These are phyloP conservation scores for Acaromyces ingoldii DNA, from an alignment of 1,284 basidiomycete species.

Conservation along the genomic window DNA sequence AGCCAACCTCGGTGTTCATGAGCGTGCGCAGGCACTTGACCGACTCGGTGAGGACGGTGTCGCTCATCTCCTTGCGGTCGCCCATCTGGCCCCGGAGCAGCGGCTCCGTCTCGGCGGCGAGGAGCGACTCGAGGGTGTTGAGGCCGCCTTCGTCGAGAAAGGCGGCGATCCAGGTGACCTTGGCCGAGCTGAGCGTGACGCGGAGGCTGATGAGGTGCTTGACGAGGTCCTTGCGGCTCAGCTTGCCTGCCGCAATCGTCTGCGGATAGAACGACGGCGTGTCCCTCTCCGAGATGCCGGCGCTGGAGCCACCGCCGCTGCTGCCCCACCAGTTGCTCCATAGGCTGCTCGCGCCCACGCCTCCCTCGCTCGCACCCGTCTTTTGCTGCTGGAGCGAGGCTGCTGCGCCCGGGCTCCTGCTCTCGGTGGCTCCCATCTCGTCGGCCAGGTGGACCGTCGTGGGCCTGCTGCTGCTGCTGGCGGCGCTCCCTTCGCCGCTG, in stretches of 20 bases:
- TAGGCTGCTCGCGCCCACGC: conserved; percentile 15
- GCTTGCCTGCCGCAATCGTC: conserved; percentile 19
- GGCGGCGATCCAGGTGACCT: conserved; percentile 69
- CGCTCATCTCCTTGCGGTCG: conserved; percentile 38
- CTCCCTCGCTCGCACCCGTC: conserved; percentile 10
- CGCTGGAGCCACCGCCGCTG: conserved; percentile 47
- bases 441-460: conserved; percentile 14
- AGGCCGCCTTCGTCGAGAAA: conserved; percentile 69
- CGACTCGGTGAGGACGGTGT: conserved; percentile 30
- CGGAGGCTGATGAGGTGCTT: conserved; percentile 79
- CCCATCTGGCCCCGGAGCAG: conserved; percentile 11
- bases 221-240: conserved; percentile 49
- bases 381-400: not conserved
- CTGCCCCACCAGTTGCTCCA: conserved; percentile 41
- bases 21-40: conserved; percentile 75
- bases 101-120: conserved; percentile 23
- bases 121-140: conserved; percentile 53
- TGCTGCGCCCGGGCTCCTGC: not conserved
- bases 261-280: conserved; percentile 14
- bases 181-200: conserved; percentile 76
- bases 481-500: conserved; percentile 14
- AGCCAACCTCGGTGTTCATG: conserved; percentile 76
- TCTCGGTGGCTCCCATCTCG: not conserved
- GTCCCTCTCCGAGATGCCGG: conserved; percentile 7
- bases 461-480: conserved; percentile 18